These are phyloP conservation scores for Hypoxylon crocopeplum DNA, from an alignment of 495 filamentous ascomycete genomes.

Conservation along the genomic window DNA sequence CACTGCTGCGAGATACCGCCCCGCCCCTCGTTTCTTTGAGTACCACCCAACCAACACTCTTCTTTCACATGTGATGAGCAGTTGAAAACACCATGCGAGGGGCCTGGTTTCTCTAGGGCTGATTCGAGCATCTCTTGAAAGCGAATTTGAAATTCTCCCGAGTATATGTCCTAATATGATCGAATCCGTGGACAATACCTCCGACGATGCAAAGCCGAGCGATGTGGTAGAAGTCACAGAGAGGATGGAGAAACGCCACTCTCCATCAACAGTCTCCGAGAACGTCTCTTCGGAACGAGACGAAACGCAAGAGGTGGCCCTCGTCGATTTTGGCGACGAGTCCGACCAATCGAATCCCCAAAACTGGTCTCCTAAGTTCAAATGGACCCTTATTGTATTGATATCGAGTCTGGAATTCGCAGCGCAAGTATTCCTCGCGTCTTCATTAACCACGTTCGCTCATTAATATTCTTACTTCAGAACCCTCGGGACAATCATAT, in stretches of 20 bases:
- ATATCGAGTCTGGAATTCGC: slow-evolving; percentile 9
- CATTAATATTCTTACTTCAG: neutral
- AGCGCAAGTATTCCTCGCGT: slow-evolving; percentile 1
- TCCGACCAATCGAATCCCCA: slow-evolving; percentile 11
- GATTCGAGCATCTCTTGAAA: neutral
- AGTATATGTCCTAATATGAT: neutral
- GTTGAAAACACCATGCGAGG: no score
- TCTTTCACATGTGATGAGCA: no score
- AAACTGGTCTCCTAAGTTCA: slow-evolving; percentile 13
- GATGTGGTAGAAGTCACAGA: neutral
- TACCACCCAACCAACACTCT: no score
- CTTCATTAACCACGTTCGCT: neutral
- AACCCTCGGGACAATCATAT: slow-evolving; percentile 19
- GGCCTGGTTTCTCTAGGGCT: neutral
- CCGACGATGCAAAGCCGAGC: neutral
- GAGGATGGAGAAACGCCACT: neutral
- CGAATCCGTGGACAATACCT: neutral
- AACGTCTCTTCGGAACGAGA: neutral
- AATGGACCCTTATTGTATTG: slow-evolving; percentile 15
- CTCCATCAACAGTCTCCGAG: neutral
- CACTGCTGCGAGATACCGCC: no score
- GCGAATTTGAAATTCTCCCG: neutral
- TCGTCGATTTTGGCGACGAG: slow-evolving; percentile 4
- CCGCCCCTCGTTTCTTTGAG: no score
- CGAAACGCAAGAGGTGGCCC: neutral